phyloP scores from a whole-genome alignment of 129 eudicot genomes.

The Chrysanthemum makinoi region DNA sequence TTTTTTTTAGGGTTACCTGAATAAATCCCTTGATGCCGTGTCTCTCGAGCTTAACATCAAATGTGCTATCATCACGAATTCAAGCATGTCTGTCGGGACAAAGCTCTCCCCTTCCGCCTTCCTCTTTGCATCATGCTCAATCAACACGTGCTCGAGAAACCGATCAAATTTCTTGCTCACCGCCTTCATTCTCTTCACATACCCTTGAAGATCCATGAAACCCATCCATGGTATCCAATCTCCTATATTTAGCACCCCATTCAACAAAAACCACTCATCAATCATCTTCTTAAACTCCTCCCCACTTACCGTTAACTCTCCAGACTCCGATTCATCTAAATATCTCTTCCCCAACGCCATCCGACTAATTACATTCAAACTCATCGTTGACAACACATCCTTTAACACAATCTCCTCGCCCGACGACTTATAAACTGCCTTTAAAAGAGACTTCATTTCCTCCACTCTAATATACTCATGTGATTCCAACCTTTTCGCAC shows the following conservation, averaged over 20 bases:
- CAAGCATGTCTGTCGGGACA: too few species aligned
- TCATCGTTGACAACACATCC: constrained; percentile 28
- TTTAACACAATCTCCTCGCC: constrained; percentile 25
- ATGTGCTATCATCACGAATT: too few species aligned
- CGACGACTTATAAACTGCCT: background rate
- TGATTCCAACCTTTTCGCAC: constrained; percentile 36
- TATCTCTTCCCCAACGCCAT: constrained; percentile 44
- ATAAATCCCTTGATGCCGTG: too few species aligned
- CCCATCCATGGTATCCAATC: constrained; percentile 45
- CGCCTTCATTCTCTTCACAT: too few species aligned
- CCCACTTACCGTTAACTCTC: constrained; percentile 9
- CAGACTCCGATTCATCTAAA: constrained; percentile 11
- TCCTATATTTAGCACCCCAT: constrained; percentile 52
- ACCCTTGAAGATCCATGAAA: constrained; percentile 23
- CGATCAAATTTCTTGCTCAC: too few species aligned
- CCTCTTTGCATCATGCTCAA: too few species aligned
- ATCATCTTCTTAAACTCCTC: constrained; percentile 41
- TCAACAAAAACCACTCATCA: constrained; percentile 44
- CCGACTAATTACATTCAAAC: constrained; percentile 40
- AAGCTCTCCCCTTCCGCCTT: too few species aligned
- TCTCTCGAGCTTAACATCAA: too few species aligned
- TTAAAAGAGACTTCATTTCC: constrained; percentile 31
- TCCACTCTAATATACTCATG: constrained; percentile 41
- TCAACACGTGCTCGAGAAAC: too few species aligned
- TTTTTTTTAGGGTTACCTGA: too few species aligned